These are phyloP conservation scores for Saksenaea oblongispora DNA, from an alignment of 371 early-diverging fungal genomes.

Conservation along the genomic window DNA sequence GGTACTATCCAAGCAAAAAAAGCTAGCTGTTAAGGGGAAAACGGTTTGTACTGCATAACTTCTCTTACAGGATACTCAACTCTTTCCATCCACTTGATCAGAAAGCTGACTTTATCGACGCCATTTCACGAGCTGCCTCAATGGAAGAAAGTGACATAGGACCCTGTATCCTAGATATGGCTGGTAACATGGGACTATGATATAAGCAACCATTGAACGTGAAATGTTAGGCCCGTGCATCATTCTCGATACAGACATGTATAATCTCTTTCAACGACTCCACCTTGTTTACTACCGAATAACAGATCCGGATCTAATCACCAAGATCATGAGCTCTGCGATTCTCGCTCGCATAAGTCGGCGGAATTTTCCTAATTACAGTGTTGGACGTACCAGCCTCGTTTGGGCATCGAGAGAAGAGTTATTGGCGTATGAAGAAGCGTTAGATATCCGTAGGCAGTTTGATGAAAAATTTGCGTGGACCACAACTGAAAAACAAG, in stretches of 20 bases:
- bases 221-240: slow-evolving; percentile 39
- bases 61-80: neutral
- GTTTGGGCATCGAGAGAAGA: slow-evolving; percentile 58
- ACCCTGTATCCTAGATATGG: neutral
- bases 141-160: slow-evolving; percentile 14
- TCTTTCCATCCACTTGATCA: neutral
- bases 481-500: slow-evolving; percentile 17
- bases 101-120: neutral
- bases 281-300: slow-evolving; percentile 56
- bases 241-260: slow-evolving; percentile 26
- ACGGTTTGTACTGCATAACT: neutral
- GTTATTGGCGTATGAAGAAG: slow-evolving; percentile 59
- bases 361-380: slow-evolving; percentile 58
- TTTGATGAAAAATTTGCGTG: slow-evolving; percentile 33
- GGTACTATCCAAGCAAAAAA: slow-evolving; percentile 2
- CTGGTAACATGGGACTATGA: neutral
- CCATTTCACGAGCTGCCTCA: slow-evolving; percentile 10
- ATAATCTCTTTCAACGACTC: slow-evolving; percentile 43
- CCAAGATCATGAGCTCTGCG: slow-evolving; percentile 46
- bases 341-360: slow-evolving; percentile 61
- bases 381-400: slow-evolving; percentile 44
- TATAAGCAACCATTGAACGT: neutral
- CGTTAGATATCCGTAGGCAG: slow-evolving; percentile 33
- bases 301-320: slow-evolving; percentile 26
- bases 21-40: neutral